Conservation (phyloP, 768 basidiomycete genomes). For the Tylopilus balloui region DNA sequence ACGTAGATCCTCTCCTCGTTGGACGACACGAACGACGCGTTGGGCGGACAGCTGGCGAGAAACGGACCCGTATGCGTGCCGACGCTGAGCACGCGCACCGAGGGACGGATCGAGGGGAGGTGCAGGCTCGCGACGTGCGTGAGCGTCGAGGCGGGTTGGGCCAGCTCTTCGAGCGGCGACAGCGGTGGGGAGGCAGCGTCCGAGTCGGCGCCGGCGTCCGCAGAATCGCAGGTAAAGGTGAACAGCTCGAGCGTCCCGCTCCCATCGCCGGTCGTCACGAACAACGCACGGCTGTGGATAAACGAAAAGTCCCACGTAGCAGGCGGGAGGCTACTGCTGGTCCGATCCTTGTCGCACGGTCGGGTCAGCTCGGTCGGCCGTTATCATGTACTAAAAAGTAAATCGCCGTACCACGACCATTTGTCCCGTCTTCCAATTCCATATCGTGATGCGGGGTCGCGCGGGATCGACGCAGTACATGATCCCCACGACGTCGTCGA, state of each 20-base stretch:
- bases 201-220: background rate
- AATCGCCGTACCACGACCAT: slow-evolving; percentile 35
- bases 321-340: slow-evolving; percentile 19
- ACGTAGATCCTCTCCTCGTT: slow-evolving; percentile 24
- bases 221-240: slow-evolving; percentile 29
- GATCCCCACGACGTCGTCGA: slow-evolving; percentile 49
- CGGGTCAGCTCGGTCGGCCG: background rate
- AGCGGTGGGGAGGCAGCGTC: background rate
- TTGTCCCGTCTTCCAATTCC: slow-evolving; percentile 50
- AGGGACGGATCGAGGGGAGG: slow-evolving; percentile 10
- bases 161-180: background rate
- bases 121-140: slow-evolving; percentile 18
- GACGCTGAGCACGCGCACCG: slow-evolving; percentile 15
- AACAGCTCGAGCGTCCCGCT: slow-evolving; percentile 43
- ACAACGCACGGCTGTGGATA: slow-evolving; percentile 40
- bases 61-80: slow-evolving; percentile 35
- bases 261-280: slow-evolving; percentile 34
- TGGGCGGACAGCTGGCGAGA: slow-evolving; percentile 20
- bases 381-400: background rate
- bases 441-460: slow-evolving; percentile 31
- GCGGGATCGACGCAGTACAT: slow-evolving; percentile 34
- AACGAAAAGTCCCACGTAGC: slow-evolving; percentile 44
- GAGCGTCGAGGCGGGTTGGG: background rate
- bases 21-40: slow-evolving; percentile 25
- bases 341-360: slow-evolving; percentile 26